Evolutionary conservation across 495 filamentous ascomycete species (phyloP).

Genomic region (Alectoria sarmentosa): DNA sequence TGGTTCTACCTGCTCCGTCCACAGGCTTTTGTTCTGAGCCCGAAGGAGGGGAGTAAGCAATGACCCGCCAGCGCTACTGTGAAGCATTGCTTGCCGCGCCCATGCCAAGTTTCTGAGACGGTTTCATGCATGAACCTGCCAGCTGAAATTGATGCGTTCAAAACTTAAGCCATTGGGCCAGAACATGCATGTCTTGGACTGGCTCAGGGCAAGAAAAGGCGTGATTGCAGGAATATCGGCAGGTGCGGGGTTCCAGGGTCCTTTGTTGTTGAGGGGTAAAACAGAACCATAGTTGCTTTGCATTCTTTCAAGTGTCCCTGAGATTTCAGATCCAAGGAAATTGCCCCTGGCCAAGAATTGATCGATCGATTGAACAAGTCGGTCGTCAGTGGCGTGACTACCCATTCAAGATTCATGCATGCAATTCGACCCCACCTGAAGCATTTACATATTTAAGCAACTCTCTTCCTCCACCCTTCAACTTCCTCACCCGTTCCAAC

Average conservation of each 20-base stretch:
- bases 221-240: slow-evolving; percentile 7
- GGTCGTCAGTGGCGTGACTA: no score
- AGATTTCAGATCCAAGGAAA: background rate
- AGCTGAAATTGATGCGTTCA: background rate
- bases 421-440: background rate
- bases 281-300: background rate
- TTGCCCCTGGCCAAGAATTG: background rate
- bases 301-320: background rate
- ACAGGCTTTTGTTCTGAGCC: background rate
- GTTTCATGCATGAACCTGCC: background rate
- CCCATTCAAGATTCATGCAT: no score
- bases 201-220: slow-evolving; percentile 6
- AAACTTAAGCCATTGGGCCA: slow-evolving; percentile 4
- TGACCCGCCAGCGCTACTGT: background rate
- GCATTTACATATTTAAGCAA: background rate
- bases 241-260: slow-evolving; percentile 17
- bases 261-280: slow-evolving; percentile 14
- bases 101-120: background rate
- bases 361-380: no score
- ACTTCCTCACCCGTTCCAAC: background rate
- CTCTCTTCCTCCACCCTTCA: background rate
- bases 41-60: background rate
- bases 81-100: background rate
- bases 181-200: slow-evolving; percentile 1
- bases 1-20: background rate